These are phyloP conservation scores for Trametes cinnabarina DNA, from an alignment of 768 basidiomycete species.

Conservation along the genomic window DNA sequence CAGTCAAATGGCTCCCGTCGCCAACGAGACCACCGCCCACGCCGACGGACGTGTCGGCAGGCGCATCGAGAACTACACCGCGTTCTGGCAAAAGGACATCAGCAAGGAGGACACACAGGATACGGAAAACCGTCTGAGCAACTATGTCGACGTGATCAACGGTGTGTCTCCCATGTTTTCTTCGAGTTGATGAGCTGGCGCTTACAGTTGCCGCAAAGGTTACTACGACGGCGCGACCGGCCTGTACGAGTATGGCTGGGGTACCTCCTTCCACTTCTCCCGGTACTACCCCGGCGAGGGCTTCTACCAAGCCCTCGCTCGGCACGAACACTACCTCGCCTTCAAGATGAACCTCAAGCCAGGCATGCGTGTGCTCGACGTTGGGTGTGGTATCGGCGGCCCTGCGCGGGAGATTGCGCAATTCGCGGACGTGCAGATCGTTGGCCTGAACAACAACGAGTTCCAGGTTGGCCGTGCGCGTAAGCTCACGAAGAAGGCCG, in stretches of 20 bases:
- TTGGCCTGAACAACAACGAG: constrained; percentile 94
- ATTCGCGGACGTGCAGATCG: constrained; percentile 81
- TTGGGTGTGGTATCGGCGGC: constrained; percentile 97
- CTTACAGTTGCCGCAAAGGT: constrained; percentile 42
- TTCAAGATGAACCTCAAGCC: constrained; percentile 79
- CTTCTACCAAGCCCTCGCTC: constrained; percentile 73
- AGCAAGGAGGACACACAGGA: constrained; percentile 62
- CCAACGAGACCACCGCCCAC: constrained; percentile 21
- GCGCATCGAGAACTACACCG: constrained; percentile 83
- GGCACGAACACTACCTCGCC: constrained; percentile 97
- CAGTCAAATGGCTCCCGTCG: constrained; percentile 11
- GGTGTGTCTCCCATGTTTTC: constrained; percentile 46
- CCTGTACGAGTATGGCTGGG: constrained; percentile 94
- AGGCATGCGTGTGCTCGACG: constrained; percentile 95
- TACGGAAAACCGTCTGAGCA: constrained; percentile 69
- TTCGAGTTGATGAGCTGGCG: constrained; percentile 1
- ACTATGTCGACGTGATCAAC: constrained; percentile 93
- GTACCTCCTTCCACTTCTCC: constrained; percentile 91
- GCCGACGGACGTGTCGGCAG: constrained; percentile 40
- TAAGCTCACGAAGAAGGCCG: constrained; percentile 74
- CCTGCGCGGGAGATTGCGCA: constrained; percentile 94
- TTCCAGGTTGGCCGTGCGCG: constrained; percentile 90
- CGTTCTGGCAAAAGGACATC: constrained; percentile 88
- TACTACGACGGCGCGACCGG: constrained; percentile 98
- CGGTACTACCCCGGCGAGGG: constrained; percentile 93